These are phyloP conservation scores for Candolleomyces eurysporus DNA, from an alignment of 768 basidiomycete species.

Conservation along the genomic window DNA sequence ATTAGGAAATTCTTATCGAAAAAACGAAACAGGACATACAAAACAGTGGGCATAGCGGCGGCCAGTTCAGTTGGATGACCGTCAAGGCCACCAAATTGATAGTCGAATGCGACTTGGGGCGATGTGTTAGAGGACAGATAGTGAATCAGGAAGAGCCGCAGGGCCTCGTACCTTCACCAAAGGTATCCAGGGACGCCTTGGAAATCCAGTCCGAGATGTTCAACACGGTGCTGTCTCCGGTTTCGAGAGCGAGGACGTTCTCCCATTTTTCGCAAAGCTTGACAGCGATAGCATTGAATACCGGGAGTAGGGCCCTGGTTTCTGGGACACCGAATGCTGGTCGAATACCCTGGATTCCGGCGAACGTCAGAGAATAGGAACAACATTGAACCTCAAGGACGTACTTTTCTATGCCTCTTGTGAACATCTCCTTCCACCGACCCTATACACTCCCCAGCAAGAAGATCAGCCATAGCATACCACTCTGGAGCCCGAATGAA, in stretches of 20 bases:
- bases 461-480: slow-evolving; percentile 1
- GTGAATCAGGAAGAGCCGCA: too few species aligned
- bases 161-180: neutral
- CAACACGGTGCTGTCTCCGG: neutral
- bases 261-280: neutral
- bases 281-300: neutral
- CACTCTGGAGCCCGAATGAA: neutral
- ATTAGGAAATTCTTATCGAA: too few species aligned
- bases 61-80: neutral
- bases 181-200: neutral
- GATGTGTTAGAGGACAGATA: neutral
- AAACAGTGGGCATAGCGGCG: neutral
- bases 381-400: too few species aligned
- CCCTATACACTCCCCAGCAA: neutral
- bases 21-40: neutral
- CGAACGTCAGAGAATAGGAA: neutral
- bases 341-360: neutral
- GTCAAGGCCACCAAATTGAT: neutral
- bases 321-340: slow-evolving; percentile 1
- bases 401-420: neutral
- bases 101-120: neutral
- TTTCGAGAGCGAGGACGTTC: neutral
- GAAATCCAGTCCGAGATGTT: neutral
- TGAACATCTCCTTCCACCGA: neutral
- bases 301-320: neutral